phyloP scores from a whole-genome alignment of 768 basidiomycete genomes.

The Erythrobasidium yunnanense region DNA sequence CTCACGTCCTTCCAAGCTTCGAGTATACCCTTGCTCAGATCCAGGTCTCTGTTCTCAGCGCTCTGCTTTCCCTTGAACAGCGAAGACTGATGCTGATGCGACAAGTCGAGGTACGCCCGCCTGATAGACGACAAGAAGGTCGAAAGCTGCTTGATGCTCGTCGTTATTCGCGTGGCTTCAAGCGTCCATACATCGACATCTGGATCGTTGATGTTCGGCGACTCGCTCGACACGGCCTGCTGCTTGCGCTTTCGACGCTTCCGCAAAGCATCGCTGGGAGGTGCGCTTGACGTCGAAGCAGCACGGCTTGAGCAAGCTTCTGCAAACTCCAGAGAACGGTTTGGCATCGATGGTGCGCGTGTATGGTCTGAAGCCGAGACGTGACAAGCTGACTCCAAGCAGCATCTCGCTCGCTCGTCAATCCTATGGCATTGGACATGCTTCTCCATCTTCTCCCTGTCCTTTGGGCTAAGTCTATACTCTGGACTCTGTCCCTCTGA shows the following conservation, averaged over 20 bases:
- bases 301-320: neutral
- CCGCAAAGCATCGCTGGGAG: slow-evolving; percentile 7
- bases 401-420: too few species aligned
- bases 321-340: neutral
- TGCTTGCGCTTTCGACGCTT: slow-evolving; percentile 9
- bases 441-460: too few species aligned
- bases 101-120: slow-evolving; percentile 74
- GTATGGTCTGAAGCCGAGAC: too few species aligned
- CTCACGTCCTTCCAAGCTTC: slow-evolving; percentile 39
- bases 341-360: too few species aligned
- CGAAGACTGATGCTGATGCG: slow-evolving; percentile 42
- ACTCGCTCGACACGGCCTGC: slow-evolving; percentile 2
- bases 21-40: slow-evolving; percentile 29
- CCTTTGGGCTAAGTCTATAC: too few species aligned
- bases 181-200: slow-evolving; percentile 24
- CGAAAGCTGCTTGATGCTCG: slow-evolving; percentile 25
- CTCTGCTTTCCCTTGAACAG: slow-evolving; percentile 4
- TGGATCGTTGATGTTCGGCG: slow-evolving; percentile 20
- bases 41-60: slow-evolving; percentile 3
- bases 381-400: too few species aligned
- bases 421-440: too few species aligned
- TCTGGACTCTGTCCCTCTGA: too few species aligned
- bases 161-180: slow-evolving; percentile 1
- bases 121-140: slow-evolving; percentile 60
- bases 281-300: neutral